phyloP scores from a whole-genome alignment of 2,329 filamentous ascomycete genomes.

The Cordyceps fumosorosea region DNA sequence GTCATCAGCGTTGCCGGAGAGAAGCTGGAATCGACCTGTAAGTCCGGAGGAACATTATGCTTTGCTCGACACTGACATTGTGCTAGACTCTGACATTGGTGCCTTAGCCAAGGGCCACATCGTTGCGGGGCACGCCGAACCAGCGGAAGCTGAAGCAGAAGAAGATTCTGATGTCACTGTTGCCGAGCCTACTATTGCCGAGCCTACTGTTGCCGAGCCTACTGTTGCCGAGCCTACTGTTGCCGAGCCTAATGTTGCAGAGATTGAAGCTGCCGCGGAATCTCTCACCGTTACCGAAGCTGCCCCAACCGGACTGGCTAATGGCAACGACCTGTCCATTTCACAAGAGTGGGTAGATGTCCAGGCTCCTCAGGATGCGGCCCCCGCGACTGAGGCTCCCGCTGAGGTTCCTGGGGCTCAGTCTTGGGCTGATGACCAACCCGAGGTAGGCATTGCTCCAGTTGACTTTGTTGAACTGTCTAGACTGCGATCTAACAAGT shows the following conservation, averaged over 20 bases:
- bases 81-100: constrained; percentile 32
- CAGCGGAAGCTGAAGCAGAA: constrained; percentile 46
- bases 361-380: constrained; percentile 63
- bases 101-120: constrained; percentile 47
- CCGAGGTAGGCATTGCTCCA: constrained; percentile 44
- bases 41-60: constrained; percentile 24
- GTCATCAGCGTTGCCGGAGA: constrained; percentile 60
- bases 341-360: constrained; percentile 66
- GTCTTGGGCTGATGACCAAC: constrained; percentile 79
- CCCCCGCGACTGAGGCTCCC: constrained; percentile 53
- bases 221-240: constrained; percentile 32
- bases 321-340: constrained; percentile 35
- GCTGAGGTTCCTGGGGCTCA: constrained; percentile 38
- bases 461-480: constrained; percentile 16
- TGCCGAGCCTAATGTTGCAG: constrained; percentile 27
- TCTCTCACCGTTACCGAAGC: not conserved
- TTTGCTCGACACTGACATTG: not conserved
- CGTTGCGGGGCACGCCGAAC: constrained; percentile 30
- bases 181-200: constrained; percentile 28
- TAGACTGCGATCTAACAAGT: constrained; percentile 12
- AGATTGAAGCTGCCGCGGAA: constrained; percentile 25
- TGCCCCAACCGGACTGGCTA: constrained; percentile 45
- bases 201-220: no score
- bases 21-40: constrained; percentile 64
- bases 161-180: constrained; percentile 33